Evolutionary conservation across 768 basidiomycete species (phyloP), one percentile per base, ranked within the genome.

Genomic region (Rhodotorula babjevae): DNA sequence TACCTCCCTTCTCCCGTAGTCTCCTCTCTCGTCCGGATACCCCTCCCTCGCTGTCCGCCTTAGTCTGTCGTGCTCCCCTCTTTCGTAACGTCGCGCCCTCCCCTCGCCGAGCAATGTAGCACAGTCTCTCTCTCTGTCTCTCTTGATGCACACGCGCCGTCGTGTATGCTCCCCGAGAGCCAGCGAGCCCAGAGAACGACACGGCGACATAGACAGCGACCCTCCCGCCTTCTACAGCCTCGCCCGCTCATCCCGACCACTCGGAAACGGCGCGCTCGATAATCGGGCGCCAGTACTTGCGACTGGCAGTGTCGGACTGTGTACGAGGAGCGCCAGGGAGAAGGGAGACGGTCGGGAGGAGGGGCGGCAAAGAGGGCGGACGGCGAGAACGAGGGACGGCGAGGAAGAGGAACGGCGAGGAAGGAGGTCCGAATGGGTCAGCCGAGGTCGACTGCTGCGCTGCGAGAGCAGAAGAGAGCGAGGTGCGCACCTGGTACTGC

Each of bases 201-300:
- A 3, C 49, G 21, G 19, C 19, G 23, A 52, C 5, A 36, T 36
- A 9, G 5, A 9, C 4, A 9, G 36, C 36, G 36, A 9, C 36
- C 36, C 36, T 36, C 36, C 36, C 36, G 36, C 36, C 36, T 36
- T 36, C 36, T 36, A 36, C 36, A 36, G 5, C 5, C 9, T 4
- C 36, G 36, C 36, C 23, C 50, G 25, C 25, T 52, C 50, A 52
- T 6, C 65, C 68, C 42, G 66, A 16, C 73, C 73, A 68, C 42
- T 63, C 61, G 60, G 52, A 40, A 25, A 53, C 67, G 18, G 44
- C 63, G 40, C 52, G 2, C 60, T 75, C 73, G 3, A 71, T 5
- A 18, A 68, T 59, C n/a, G 69, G 69, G 21, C 73, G 40, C 63
- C 69, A 63, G 11, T 36, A 49, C 59, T 75, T 75, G 21, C 74